phyloP scores from a whole-genome alignment of 2,329 filamentous ascomycete genomes.

The Curvularia sp. region DNA sequence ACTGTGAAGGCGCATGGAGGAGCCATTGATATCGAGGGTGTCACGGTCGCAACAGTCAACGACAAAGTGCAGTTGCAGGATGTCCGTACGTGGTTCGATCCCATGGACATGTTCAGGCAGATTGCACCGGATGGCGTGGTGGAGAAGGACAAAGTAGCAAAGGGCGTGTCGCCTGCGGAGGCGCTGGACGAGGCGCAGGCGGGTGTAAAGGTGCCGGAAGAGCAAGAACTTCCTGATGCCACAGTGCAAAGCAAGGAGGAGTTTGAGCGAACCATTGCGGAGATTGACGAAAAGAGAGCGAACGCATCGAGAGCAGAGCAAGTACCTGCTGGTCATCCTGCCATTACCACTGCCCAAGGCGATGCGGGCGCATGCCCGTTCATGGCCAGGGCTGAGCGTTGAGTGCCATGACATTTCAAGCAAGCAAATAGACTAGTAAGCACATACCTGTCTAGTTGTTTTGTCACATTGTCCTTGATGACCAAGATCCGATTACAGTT shows the following conservation, averaged over 20 bases:
- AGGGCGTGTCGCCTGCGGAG: slow-evolving; percentile 38
- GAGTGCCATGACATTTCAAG: neutral
- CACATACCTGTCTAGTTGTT: neutral
- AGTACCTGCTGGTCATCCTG: slow-evolving; percentile 20
- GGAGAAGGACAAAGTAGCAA: slow-evolving; percentile 52
- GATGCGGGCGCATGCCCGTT: slow-evolving; percentile 21
- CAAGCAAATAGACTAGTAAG: neutral
- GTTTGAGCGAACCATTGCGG: slow-evolving; percentile 16
- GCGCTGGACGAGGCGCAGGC: slow-evolving; percentile 35
- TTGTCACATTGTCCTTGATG: neutral
- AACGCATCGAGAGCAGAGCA: slow-evolving; percentile 1
- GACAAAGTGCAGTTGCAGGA: slow-evolving; percentile 65
- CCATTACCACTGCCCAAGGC: slow-evolving; percentile 8
- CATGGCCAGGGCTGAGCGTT: slow-evolving; percentile 5
- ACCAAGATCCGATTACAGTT: neutral
- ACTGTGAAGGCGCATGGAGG: slow-evolving; percentile 67
- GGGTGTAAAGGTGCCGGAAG: slow-evolving; percentile 19
- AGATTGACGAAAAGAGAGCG: slow-evolving; percentile 18
- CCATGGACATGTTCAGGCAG: slow-evolving; percentile 71
- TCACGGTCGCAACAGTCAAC: slow-evolving; percentile 68
- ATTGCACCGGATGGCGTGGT: slow-evolving; percentile 62
- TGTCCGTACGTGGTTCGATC: slow-evolving; percentile 71
- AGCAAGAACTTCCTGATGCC: slow-evolving; percentile 25
- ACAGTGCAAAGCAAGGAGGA: slow-evolving; percentile 23
- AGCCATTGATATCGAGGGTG: slow-evolving; percentile 68